Evolutionary conservation across 2,329 filamentous ascomycete species (phyloP).

Genomic region (Aspergillus sp.): DNA sequence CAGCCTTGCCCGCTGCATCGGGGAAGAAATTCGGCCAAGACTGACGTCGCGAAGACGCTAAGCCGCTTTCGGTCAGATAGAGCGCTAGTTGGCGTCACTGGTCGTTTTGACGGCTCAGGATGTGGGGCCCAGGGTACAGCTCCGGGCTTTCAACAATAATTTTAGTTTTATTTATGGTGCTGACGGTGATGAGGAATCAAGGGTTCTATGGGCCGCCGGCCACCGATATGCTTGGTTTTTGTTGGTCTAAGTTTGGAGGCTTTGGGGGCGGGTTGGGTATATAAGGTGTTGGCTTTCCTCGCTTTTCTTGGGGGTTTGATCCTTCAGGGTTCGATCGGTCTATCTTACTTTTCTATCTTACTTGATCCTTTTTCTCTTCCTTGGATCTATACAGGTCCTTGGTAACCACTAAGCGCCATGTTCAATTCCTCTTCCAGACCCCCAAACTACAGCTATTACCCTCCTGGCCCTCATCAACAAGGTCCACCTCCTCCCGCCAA

Average conservation of each 20-base stretch:
- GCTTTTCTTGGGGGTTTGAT: background rate
- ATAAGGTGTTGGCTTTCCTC: background rate
- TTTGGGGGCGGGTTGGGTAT: background rate
- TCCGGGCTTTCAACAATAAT: background rate
- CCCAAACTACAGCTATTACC: background rate
- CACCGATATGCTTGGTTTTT: background rate
- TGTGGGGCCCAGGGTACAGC: background rate
- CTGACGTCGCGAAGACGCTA: background rate
- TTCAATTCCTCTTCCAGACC: background rate
- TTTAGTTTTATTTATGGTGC: background rate
- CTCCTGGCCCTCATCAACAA: background rate
- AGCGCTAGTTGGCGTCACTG: background rate
- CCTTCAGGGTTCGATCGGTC: background rate
- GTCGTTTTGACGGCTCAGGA: too few relatives aligned
- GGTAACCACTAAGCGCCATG: too few relatives aligned
- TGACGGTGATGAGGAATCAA: background rate
- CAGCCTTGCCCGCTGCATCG: background rate
- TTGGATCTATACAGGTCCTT: background rate
- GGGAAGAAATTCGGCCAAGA: background rate
- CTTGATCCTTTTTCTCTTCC: background rate
- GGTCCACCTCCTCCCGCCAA: background rate
- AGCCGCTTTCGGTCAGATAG: background rate
- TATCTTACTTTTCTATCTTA: background rate
- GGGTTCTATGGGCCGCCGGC: background rate
- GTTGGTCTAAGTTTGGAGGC: too few relatives aligned